Evolutionary conservation across 225 moss, liverwort and hornwort species (phyloP).

Genomic region (Bryoerythrophyllum caledonicum): DNA sequence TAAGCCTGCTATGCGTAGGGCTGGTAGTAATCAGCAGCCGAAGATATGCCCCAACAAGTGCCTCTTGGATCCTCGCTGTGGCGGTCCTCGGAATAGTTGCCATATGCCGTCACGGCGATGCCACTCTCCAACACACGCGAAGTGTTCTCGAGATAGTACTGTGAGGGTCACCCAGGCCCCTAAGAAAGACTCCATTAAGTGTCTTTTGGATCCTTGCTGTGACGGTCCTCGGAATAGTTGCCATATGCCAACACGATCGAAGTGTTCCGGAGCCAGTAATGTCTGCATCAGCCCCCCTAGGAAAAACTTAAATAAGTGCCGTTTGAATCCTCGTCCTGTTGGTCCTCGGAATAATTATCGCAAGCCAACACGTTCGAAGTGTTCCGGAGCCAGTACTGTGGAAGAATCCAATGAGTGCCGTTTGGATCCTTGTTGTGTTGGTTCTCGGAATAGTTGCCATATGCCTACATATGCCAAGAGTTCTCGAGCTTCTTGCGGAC

Average conservation of each 20-base stretch:
- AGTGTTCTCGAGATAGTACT: constrained; percentile 15
- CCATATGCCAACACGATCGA: constrained; percentile 16
- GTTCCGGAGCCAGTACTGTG: constrained; percentile 12
- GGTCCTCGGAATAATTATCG: constrained; percentile 15
- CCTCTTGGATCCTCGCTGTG: constrained; percentile 22
- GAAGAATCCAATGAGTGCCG: constrained; percentile 21
- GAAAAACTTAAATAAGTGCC: constrained; percentile 3
- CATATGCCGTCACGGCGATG: too few relatives aligned
- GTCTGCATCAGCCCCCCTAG: background rate
- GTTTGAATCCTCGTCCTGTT: background rate
- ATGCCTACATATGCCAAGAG: constrained; percentile 35
- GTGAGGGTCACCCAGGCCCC: background rate
- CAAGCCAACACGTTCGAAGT: background rate
- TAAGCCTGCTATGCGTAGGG: constrained; percentile 5
- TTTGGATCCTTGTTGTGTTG: constrained; percentile 31
- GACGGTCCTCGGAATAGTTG: constrained; percentile 27
- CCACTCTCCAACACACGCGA: constrained; percentile 22
- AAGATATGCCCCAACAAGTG: constrained; percentile 29
- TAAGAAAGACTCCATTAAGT: constrained; percentile 18
- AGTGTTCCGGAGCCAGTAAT: constrained; percentile 4
- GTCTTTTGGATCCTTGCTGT: constrained; percentile 24
- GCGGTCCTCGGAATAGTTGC: constrained; percentile 30
- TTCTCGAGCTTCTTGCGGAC: constrained; percentile 25
- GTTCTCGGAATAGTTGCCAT: constrained; percentile 34
- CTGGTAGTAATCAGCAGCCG: constrained; percentile 8